Conservation (phyloP, 306 rosid species). For the Abrus precatorius region DNA sequence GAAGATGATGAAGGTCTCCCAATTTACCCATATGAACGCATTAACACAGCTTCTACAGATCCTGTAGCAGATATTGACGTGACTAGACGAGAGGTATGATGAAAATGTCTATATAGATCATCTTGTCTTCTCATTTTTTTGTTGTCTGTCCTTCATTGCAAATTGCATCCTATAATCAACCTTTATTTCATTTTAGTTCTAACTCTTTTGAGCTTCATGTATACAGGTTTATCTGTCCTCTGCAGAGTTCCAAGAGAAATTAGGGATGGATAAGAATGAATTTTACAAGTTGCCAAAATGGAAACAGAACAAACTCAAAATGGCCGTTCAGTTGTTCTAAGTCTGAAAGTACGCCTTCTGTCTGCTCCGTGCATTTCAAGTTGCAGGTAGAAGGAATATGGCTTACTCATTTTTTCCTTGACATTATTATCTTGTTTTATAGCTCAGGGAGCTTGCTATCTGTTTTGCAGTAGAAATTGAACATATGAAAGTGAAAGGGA, state of each 20-base stretch:
- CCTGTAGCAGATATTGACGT: constrained; percentile 83
- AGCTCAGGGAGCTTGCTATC: constrained; percentile 45
- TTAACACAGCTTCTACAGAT: constrained; percentile 71
- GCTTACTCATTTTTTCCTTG: constrained; percentile 46
- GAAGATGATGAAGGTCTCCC: constrained; percentile 87
- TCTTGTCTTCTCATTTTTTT: constrained; percentile 19
- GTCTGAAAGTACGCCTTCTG: constrained; percentile 46
- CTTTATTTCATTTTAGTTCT: constrained; percentile 46
- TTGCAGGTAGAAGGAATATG: constrained; percentile 65
- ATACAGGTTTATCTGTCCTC: constrained; percentile 86
- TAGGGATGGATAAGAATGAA: constrained; percentile 77
- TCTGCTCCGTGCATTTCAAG: constrained; percentile 58
- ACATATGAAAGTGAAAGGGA: constrained; percentile 68
- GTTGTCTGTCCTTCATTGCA: not conserved
- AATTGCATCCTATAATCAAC: constrained; percentile 15
- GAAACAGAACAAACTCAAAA: constrained; percentile 98
- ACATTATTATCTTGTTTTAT: constrained; percentile 19
- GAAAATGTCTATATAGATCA: constrained; percentile 36
- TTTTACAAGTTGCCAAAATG: constrained; percentile 92
- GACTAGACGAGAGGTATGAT: constrained; percentile 91
- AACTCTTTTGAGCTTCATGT: constrained; percentile 49
- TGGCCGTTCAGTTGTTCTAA: constrained; percentile 89
- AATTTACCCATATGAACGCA: constrained; percentile 73
- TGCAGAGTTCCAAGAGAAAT: constrained; percentile 80
- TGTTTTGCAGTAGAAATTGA: constrained; percentile 62